A percentile compares a stretch with the other conserved stretches of the same genome.
These are phyloP conservation scores for Yarrowia deformans DNA, from an alignment of 805 yeast genomes.

Conservation along the genomic window DNA sequence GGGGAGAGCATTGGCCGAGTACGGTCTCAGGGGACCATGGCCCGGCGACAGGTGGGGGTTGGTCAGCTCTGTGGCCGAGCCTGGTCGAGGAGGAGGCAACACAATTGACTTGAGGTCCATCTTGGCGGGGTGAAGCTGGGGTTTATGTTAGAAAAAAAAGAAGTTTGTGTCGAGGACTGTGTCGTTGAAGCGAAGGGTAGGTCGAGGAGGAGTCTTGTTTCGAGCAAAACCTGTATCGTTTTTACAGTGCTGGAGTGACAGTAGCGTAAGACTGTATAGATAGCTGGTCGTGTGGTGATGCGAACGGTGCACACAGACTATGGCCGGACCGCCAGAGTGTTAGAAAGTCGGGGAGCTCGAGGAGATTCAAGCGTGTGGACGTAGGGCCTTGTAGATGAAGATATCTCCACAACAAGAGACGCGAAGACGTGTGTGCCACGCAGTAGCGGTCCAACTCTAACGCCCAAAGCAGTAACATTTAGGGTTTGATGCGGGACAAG, in stretches of 20 bases:
- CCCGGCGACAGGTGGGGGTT: constrained; percentile 18
- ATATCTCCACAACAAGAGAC: constrained; percentile 36
- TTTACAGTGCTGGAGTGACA: too few relatives aligned
- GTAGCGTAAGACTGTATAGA: too few relatives aligned
- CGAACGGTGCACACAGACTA: neutral
- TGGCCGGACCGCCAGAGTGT: neutral
- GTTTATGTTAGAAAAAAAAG: too few relatives aligned
- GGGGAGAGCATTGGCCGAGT: constrained; percentile 34
- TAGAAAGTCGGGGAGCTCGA: constrained; percentile 7
- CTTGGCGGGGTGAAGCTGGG: too few relatives aligned
- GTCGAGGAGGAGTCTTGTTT: neutral
- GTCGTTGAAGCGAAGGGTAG: neutral
- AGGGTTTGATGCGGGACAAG: constrained; percentile 23
- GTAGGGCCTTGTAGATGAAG: neutral
- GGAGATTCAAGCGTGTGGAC: constrained; percentile 1
- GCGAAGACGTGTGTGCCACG: constrained; percentile 37
- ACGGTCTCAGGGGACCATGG: constrained; percentile 21
- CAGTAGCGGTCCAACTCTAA: constrained; percentile 24
- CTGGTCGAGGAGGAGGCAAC: constrained; percentile 37
- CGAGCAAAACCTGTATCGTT: neutral
- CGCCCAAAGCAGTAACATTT: constrained; percentile 26
- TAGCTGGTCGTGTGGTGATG: neutral
- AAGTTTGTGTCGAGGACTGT: neutral
- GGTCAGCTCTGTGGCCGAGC: constrained; percentile 25
- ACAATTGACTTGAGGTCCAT: constrained; percentile 39